Evolutionary conservation across 495 filamentous ascomycete species (phyloP).

Genomic region (Annulohypoxylon moriforme): DNA sequence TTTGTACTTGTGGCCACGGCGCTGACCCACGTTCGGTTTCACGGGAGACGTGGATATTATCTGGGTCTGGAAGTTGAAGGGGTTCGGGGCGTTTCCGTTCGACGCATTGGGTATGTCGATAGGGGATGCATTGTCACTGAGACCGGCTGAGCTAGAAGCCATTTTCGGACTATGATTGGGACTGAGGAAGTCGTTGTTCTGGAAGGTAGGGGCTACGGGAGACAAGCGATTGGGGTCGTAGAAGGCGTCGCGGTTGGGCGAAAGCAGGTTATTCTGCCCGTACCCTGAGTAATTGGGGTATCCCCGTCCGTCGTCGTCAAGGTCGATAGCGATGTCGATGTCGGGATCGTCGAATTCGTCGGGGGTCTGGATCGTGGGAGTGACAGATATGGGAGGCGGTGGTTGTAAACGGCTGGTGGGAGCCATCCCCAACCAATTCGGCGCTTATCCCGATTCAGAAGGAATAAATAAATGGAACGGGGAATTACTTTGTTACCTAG

Average conservation of each 20-base stretch:
- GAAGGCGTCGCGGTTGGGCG: slow-evolving; percentile 44
- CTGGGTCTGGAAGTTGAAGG: slow-evolving; percentile 95
- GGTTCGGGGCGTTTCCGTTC: slow-evolving; percentile 57
- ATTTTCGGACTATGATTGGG: slow-evolving; percentile 38
- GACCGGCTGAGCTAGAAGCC: slow-evolving; percentile 47
- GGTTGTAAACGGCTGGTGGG: slow-evolving; percentile 36
- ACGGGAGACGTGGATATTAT: slow-evolving; percentile 79
- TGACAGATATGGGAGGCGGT: slow-evolving; percentile 45
- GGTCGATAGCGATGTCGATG: slow-evolving; percentile 13
- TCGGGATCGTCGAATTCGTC: slow-evolving; percentile 34
- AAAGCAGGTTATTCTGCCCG: slow-evolving; percentile 30
- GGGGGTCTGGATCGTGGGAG: slow-evolving; percentile 45
- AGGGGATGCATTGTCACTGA: slow-evolving; percentile 40
- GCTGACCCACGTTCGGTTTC: slow-evolving; percentile 89
- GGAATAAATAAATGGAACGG: slow-evolving; percentile 30
- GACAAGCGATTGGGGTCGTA: slow-evolving; percentile 73
- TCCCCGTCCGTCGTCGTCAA: slow-evolving; percentile 31
- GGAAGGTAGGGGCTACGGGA: slow-evolving; percentile 67
- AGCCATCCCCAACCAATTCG: slow-evolving; percentile 39
- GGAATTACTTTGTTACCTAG: slow-evolving; percentile 30
- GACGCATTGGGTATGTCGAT: slow-evolving; percentile 42
- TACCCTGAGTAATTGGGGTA: slow-evolving; percentile 27
- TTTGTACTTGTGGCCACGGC: slow-evolving; percentile 96
- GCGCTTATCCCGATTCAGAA: slow-evolving; percentile 44
- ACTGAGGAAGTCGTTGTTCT: slow-evolving; percentile 50